Evolutionary conservation across 2,329 filamentous ascomycete genomes (phyloP).

Genomic region (Hawksworthiomyces lignivorus): DNA sequence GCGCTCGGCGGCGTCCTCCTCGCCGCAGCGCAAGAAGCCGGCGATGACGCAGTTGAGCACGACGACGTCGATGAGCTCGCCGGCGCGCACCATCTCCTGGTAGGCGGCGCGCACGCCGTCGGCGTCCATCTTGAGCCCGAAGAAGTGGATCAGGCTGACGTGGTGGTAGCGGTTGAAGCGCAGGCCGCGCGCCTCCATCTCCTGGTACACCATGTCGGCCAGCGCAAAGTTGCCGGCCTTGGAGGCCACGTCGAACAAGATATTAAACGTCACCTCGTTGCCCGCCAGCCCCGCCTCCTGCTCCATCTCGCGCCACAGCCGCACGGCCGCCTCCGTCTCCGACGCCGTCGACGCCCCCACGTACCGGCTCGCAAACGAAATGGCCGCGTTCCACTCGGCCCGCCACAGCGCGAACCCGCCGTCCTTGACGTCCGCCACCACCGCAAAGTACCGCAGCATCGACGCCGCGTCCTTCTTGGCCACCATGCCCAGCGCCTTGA

Average conservation of each 20-base stretch:
- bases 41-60: constrained; percentile 82
- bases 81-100: constrained; percentile 70
- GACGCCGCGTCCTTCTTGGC: constrained; percentile 47
- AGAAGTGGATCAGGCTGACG: constrained; percentile 74
- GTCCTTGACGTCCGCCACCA: constrained; percentile 75
- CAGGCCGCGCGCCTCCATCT: constrained; percentile 66
- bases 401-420: constrained; percentile 60
- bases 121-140: constrained; percentile 67
- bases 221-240: constrained; percentile 78
- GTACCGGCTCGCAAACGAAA: constrained; percentile 70
- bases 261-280: constrained; percentile 81
- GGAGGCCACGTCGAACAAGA: constrained; percentile 81
- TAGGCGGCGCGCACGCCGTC: constrained; percentile 71
- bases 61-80: constrained; percentile 81
- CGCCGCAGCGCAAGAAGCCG: constrained; percentile 67
- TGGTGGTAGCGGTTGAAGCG: constrained; percentile 71
- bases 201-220: constrained; percentile 75
- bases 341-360: constrained; percentile 48
- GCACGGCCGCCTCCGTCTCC: constrained; percentile 62
- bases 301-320: constrained; percentile 89
- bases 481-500: constrained; percentile 61
- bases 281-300: constrained; percentile 54
- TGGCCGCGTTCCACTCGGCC: constrained; percentile 75
- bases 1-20: constrained; percentile 67
- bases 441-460: constrained; percentile 75